These are phyloP conservation scores for Xylariaceae sp. DNA, from an alignment of 2,329 filamentous ascomycete species.

Conservation along the genomic window DNA sequence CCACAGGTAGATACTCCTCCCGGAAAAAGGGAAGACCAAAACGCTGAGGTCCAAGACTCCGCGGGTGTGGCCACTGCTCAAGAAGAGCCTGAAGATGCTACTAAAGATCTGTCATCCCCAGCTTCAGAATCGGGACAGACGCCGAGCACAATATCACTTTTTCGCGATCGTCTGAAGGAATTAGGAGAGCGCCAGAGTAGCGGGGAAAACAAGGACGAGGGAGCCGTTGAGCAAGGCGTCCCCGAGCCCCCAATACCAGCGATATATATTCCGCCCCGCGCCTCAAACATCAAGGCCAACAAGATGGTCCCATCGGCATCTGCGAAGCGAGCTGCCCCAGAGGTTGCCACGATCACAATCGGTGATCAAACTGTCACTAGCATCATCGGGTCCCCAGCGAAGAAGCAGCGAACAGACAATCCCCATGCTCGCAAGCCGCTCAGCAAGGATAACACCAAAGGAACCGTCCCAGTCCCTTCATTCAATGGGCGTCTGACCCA, in stretches of 20 bases:
- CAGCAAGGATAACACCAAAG: slow-evolving; percentile 20
- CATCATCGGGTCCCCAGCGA: slow-evolving; percentile 51
- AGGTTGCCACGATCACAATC: slow-evolving; percentile 68
- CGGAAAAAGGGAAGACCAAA: too few relatives aligned
- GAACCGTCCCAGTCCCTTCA: slow-evolving; percentile 27
- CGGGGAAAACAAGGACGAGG: slow-evolving; percentile 3
- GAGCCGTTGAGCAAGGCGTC: not conserved
- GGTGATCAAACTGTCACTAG: slow-evolving; percentile 60
- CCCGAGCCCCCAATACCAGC: slow-evolving; percentile 26
- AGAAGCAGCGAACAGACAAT: slow-evolving; percentile 36
- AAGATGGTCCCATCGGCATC: slow-evolving; percentile 13
- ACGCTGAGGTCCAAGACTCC: too few relatives aligned
- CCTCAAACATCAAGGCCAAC: slow-evolving; percentile 18
- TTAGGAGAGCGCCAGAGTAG: slow-evolving; percentile 9
- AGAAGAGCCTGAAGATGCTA: slow-evolving; percentile 1
- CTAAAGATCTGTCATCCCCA: slow-evolving; percentile 2
- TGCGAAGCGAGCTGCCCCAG: slow-evolving; percentile 51
- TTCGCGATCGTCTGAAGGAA: slow-evolving; percentile 28
- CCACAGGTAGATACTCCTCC: too few relatives aligned
- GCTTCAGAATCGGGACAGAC: slow-evolving; percentile 5
- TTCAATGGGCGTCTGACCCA: slow-evolving; percentile 37
- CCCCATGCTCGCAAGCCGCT: slow-evolving; percentile 22
- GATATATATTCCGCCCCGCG: slow-evolving; percentile 24
- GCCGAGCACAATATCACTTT: slow-evolving; percentile 25
- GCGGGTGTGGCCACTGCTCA: not conserved